phyloP scores from a whole-genome alignment of 1,284 basidiomycete species.

The Cutaneotrichosporon sp. region DNA sequence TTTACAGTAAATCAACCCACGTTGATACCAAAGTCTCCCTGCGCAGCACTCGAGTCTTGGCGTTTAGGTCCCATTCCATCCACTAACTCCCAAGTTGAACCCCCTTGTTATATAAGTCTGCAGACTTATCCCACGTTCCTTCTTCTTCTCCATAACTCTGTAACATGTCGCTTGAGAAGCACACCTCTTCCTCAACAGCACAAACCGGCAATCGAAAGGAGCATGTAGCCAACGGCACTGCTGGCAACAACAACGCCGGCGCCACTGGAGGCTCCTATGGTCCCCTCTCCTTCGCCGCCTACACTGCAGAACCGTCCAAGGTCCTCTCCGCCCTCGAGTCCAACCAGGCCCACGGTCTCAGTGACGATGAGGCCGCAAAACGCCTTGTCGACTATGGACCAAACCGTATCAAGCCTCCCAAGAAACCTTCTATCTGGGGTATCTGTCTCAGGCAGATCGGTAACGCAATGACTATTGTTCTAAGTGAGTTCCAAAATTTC shows the following conservation, averaged over 20 bases:
- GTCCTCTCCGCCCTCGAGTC: conserved; percentile 47
- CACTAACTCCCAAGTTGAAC: conserved; percentile 6
- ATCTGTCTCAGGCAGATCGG: conserved; percentile 48
- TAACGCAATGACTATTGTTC: conserved; percentile 53
- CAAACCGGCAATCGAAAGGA: neutral
- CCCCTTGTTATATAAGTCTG: conserved; percentile 1
- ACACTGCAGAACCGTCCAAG: conserved; percentile 41
- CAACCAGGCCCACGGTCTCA: conserved; percentile 42
- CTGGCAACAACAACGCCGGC: neutral
- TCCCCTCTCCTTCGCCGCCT: conserved; percentile 38
- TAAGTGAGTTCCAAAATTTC: conserved; percentile 38
- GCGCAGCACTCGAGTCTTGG: neutral
- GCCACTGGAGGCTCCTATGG: neutral
- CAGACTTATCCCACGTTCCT: neutral
- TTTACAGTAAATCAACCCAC: neutral
- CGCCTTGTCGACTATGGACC: conserved; percentile 49
- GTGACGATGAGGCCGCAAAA: conserved; percentile 33
- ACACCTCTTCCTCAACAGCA: conserved; percentile 1
- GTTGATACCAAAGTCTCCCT: neutral
- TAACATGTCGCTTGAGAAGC: conserved; percentile 13
- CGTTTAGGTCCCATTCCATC: neutral
- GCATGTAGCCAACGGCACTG: neutral
- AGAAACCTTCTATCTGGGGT: conserved; percentile 40
- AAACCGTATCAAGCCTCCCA: conserved; percentile 53
- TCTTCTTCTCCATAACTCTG: conserved; percentile 2